A percentile compares a stretch with the other conserved stretches of the same genome.
Conservation (phyloP, 179 eudicot genomes). For the Spergularia azorica region DNA sequence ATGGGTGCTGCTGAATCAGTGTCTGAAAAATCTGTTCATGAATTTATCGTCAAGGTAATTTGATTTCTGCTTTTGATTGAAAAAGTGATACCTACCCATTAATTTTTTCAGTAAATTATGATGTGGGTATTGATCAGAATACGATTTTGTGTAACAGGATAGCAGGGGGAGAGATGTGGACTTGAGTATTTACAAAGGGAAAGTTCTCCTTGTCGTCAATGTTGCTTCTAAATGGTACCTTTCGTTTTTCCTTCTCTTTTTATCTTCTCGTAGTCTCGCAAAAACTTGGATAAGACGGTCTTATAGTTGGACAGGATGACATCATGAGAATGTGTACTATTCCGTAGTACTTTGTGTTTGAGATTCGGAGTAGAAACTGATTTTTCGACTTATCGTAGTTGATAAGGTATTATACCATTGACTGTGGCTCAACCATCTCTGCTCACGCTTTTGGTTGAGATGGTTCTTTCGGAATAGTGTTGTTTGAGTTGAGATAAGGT, state of each 20-base stretch:
- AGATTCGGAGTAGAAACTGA: not conserved
- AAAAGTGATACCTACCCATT: not conserved
- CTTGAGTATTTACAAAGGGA: slow-evolving; percentile 67
- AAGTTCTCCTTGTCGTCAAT: slow-evolving; percentile 78
- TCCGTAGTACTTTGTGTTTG: not conserved
- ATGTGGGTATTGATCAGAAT: slow-evolving; percentile 4
- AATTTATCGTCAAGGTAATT: slow-evolving; percentile 70
- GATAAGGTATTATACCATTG: too few species aligned
- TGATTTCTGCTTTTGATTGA: not conserved
- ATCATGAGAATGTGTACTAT: not conserved
- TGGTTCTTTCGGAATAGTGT: not conserved
- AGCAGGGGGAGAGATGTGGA: slow-evolving; percentile 62
- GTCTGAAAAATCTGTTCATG: slow-evolving; percentile 60
- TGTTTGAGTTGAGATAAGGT: not conserved
- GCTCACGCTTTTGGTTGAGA: not conserved
- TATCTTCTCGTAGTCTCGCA: not conserved
- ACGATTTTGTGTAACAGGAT: slow-evolving; percentile 47
- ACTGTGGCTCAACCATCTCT: too few species aligned
- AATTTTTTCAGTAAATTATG: not conserved
- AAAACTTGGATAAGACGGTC: not conserved
- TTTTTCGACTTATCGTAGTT: too few species aligned
- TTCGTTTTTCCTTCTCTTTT: not conserved
- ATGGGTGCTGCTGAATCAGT: slow-evolving; percentile 70
- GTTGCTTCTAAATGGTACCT: slow-evolving; percentile 89
- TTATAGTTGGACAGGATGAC: not conserved